These are phyloP conservation scores for Myxozyma vanderwaltii DNA, from an alignment of 805 yeast species.

Conservation along the genomic window DNA sequence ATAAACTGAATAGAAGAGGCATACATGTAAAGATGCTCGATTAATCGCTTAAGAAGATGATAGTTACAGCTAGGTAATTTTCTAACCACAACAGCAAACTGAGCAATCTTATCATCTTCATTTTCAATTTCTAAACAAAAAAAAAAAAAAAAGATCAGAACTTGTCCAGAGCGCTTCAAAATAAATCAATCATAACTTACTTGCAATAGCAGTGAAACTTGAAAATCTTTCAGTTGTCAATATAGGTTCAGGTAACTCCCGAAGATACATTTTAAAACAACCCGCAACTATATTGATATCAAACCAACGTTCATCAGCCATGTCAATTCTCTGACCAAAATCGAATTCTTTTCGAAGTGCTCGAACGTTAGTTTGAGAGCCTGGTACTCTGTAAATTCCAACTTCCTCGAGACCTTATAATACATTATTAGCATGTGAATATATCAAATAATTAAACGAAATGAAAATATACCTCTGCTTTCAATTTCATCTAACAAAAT, in stretches of 20 bases:
- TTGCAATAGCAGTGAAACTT: constrained; percentile 68
- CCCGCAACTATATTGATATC: constrained; percentile 88
- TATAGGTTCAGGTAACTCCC: constrained; percentile 84
- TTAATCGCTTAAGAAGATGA: constrained; percentile 64
- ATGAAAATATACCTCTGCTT: constrained; percentile 46
- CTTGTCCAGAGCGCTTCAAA: not conserved
- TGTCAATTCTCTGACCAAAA: constrained; percentile 49
- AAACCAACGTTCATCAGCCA: constrained; percentile 62
- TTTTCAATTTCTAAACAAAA: constrained; percentile 1
- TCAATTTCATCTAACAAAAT: constrained; percentile 75
- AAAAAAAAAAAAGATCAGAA: not conserved
- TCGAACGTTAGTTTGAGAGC: constrained; percentile 61
- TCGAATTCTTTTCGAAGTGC: constrained; percentile 57
- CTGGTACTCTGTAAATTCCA: constrained; percentile 80
- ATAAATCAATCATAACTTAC: constrained; percentile 48
- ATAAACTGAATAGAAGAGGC: not conserved
- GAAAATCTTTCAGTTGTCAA: constrained; percentile 65
- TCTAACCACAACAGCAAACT: constrained; percentile 38
- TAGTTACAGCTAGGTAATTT: constrained; percentile 67
- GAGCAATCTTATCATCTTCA: constrained; percentile 17
- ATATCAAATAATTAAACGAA: not conserved
- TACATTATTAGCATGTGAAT: not conserved
- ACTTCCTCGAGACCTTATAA: constrained; percentile 75
- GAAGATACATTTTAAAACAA: constrained; percentile 78
- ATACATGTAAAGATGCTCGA: constrained; percentile 62